Conservation (phyloP, 306 rosid genomes). For the Boehmeria nivea region DNA sequence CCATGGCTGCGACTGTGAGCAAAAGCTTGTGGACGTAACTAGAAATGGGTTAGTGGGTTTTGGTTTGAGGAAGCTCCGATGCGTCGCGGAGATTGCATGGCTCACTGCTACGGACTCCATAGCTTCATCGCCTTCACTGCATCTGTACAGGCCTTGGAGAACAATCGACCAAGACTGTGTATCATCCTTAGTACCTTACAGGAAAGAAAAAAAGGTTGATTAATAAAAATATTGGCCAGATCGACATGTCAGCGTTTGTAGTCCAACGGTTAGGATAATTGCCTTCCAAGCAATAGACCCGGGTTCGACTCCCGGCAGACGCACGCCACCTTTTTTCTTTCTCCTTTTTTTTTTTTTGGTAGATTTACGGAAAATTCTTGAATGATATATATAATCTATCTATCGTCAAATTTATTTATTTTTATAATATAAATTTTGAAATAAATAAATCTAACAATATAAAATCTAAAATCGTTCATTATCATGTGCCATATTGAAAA, state of each 20-base stretch:
- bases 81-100: constrained; percentile 24
- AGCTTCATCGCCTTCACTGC: background rate
- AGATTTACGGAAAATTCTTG: too few relatives aligned
- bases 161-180: background rate
- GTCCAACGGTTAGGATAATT: constrained; percentile 90
- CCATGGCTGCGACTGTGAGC: constrained; percentile 6
- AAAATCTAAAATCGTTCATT: too few relatives aligned
- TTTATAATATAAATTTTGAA: too few relatives aligned
- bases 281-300: constrained; percentile 94
- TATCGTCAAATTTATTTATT: too few relatives aligned
- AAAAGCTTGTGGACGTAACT: background rate
- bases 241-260: constrained; percentile 48
- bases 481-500: too few relatives aligned
- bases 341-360: background rate
- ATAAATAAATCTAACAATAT: too few relatives aligned
- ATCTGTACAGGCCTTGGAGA: too few relatives aligned
- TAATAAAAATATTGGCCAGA: too few relatives aligned
- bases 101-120: constrained; percentile 47
- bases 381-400: too few relatives aligned
- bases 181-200: too few relatives aligned
- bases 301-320: constrained; percentile 96
- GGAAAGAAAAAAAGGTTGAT: too few relatives aligned
- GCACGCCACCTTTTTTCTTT: constrained; percentile 25
- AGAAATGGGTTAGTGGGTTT: background rate
- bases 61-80: constrained; percentile 15